Evolutionary conservation across 2,329 filamentous ascomycete genomes (phyloP).

Genomic region (Davidsoniella australis): DNA sequence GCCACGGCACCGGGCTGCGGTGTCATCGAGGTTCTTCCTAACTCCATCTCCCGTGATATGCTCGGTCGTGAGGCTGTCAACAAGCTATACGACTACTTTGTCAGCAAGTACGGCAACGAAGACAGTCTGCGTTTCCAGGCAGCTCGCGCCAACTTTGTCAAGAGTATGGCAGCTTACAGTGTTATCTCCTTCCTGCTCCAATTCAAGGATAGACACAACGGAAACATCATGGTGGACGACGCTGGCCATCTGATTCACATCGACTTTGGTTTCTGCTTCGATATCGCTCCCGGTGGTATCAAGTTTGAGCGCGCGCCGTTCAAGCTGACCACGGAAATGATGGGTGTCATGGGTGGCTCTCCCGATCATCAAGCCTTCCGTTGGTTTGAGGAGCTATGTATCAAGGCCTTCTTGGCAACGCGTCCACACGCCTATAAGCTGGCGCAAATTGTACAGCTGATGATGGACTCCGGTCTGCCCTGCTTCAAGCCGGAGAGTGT

Average conservation of each 20-base stretch:
- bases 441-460: slow-evolving; percentile 73
- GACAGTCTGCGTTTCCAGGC: slow-evolving; percentile 90
- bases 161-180: slow-evolving; percentile 96
- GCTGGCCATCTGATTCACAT: slow-evolving; percentile 95
- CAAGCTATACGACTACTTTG: slow-evolving; percentile 94
- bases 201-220: slow-evolving; percentile 98
- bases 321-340: slow-evolving; percentile 94
- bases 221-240: slow-evolving; percentile 99
- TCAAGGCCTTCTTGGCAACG: slow-evolving; percentile 85
- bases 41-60: slow-evolving; percentile 98
- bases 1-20: slow-evolving; percentile 94
- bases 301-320: slow-evolving; percentile 97
- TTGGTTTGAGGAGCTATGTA: slow-evolving; percentile 89
- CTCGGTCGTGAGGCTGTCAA: slow-evolving; percentile 95
- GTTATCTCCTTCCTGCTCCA: slow-evolving; percentile 93
- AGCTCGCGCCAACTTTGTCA: slow-evolving; percentile 92
- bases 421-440: slow-evolving; percentile 79
- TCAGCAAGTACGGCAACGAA: slow-evolving; percentile 92
- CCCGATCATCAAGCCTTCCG: slow-evolving; percentile 75
- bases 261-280: slow-evolving; percentile 98
- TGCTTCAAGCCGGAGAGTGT: slow-evolving; percentile 97
- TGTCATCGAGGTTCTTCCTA: slow-evolving; percentile 93
- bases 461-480: slow-evolving; percentile 89
- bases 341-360: slow-evolving; percentile 92
- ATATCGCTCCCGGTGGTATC: slow-evolving; percentile 91